Percentiles rank a stretch among this genome's conserved stretches.
These are phyloP conservation scores for Candida chauliodis DNA, from an alignment of 805 yeast genomes.

Conservation along the genomic window DNA sequence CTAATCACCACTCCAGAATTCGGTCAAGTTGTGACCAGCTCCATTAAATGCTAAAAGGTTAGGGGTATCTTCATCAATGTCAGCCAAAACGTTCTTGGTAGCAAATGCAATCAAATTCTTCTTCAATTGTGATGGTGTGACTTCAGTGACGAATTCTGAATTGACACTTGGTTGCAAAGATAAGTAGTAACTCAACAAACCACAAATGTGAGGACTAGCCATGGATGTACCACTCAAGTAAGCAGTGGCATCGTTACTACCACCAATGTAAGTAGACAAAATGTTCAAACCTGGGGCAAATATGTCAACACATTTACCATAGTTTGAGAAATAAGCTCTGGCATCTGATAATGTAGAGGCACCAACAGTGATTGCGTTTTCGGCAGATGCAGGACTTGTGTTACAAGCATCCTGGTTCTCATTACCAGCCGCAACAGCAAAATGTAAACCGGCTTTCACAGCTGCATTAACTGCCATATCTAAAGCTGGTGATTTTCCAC, in stretches of 20 bases:
- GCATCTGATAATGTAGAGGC: constrained; percentile 86
- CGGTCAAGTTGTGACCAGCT: constrained; percentile 68
- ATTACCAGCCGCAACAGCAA: constrained; percentile 97
- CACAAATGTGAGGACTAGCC: constrained; percentile 97
- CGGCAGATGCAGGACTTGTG: constrained; percentile 87
- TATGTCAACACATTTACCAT: constrained; percentile 92
- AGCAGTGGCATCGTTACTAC: constrained; percentile 71
- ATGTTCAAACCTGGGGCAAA: constrained; percentile 95
- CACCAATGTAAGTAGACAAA: constrained; percentile 81
- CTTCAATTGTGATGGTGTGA: constrained; percentile 74
- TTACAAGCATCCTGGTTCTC: constrained; percentile 91
- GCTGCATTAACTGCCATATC: constrained; percentile 90
- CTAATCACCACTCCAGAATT: constrained; percentile 65
- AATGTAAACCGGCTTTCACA: constrained; percentile 80
- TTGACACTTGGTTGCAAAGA: constrained; percentile 76
- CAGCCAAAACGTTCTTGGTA: constrained; percentile 55
- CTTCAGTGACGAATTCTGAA: constrained; percentile 57
- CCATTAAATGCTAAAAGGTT: constrained; percentile 77
- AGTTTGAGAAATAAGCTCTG: constrained; percentile 94
- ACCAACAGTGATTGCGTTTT: constrained; percentile 86
- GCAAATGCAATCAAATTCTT: constrained; percentile 69
- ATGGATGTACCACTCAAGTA: constrained; percentile 93
- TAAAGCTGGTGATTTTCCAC: constrained; percentile 84
- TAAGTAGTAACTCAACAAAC: constrained; percentile 83
- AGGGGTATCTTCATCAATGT: constrained; percentile 72